phyloP scores from a whole-genome alignment of 2,329 filamentous ascomycete species.

The Alternaria infectoria region DNA sequence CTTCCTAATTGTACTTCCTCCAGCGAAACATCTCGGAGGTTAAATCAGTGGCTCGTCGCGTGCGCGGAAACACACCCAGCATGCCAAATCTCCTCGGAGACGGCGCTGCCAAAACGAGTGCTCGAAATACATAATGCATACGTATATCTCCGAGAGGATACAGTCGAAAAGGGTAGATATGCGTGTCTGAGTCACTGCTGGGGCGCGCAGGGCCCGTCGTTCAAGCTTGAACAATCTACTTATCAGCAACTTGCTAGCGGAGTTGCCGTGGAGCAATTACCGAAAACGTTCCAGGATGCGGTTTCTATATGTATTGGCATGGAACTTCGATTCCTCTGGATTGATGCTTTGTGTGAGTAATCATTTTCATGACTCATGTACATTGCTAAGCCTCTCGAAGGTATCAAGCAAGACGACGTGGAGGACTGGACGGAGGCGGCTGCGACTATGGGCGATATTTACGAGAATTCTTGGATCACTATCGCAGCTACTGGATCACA shows the following conservation, averaged over 20 bases:
- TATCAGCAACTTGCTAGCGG: not conserved
- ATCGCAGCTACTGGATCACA: not conserved
- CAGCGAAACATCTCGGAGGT: not conserved
- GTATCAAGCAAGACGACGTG: not conserved
- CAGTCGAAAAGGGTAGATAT: not conserved
- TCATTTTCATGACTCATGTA: fast-evolving
- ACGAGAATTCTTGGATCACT: not conserved
- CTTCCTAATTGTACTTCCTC: not conserved
- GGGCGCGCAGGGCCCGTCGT: not conserved
- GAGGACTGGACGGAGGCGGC: not conserved
- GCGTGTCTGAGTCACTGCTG: not conserved
- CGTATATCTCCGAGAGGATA: not conserved
- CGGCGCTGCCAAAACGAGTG: not conserved
- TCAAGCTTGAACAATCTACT: fast-evolving
- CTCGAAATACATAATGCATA: not conserved
- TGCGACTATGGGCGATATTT: not conserved
- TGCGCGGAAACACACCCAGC: not conserved
- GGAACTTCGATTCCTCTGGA: not conserved
- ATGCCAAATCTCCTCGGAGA: fast-evolving
- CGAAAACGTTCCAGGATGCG: not conserved
- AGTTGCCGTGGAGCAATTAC: fast-evolving
- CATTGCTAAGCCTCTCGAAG: not conserved
- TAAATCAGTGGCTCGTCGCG: not conserved
- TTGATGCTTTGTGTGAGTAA: not conserved
- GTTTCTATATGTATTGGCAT: not conserved